Evolutionary conservation across 441 rosid species (phyloP).

Genomic region (Populus trichocarpa): DNA sequence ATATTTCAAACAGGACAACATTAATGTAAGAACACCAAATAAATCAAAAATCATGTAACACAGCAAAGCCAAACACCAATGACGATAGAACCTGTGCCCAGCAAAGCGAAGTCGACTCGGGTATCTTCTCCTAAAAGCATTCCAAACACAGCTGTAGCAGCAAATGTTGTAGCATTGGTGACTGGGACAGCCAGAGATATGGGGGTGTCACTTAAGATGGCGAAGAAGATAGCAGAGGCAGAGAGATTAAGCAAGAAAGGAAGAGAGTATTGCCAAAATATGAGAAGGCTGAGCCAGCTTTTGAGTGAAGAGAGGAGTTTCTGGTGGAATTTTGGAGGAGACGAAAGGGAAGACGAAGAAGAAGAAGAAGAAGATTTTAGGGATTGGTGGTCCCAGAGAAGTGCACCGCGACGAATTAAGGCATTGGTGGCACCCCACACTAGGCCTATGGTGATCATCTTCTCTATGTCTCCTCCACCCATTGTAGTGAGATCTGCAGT

Average conservation of each 20-base stretch:
- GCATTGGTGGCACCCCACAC: conserved; percentile 97
- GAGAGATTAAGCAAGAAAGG: conserved; percentile 84
- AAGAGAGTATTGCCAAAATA: conserved; percentile 86
- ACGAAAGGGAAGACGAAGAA: conserved; percentile 7
- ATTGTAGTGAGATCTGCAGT: neutral
- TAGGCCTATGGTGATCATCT: conserved; percentile 81
- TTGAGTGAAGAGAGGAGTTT: conserved; percentile 40
- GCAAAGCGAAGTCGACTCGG: conserved; percentile 46
- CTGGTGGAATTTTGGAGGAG: conserved; percentile 28
- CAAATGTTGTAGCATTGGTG: conserved; percentile 87
- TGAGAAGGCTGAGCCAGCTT: conserved; percentile 53
- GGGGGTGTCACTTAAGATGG: conserved; percentile 63
- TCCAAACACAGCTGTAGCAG: conserved; percentile 78
- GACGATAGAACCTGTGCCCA: conserved; percentile 67
- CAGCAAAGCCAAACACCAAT: conserved; percentile 76
- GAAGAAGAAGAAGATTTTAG: conserved; percentile 21
- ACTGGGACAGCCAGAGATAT: conserved; percentile 86
- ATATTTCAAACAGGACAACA: neutral
- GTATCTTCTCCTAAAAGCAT: conserved; percentile 70
- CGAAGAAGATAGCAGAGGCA: conserved; percentile 87
- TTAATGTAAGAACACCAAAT: neutral
- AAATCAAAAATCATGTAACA: neutral
- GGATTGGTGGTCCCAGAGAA: conserved; percentile 61
- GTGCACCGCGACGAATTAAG: conserved; percentile 76
- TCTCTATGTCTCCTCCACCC: conserved; percentile 48